Conservation (phyloP, 345 rosid species). For the Citrus mangshanensis region DNA sequence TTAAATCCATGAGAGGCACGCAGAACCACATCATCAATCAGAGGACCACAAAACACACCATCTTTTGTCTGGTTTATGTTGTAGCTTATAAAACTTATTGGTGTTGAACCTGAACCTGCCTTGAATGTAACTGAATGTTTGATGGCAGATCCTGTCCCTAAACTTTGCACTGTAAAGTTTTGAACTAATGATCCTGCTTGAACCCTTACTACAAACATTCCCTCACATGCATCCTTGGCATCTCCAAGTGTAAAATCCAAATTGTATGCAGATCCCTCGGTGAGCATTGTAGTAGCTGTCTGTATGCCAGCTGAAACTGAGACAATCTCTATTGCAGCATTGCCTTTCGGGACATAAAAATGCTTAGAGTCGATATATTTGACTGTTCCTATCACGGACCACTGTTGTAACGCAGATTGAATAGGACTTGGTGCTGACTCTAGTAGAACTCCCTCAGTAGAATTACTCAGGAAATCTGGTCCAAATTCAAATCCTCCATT, state of each 20-base stretch:
- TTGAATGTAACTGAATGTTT: slow-evolving; percentile 37
- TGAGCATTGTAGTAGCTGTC: slow-evolving; percentile 30
- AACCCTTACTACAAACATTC: slow-evolving; percentile 34
- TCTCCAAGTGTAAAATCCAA: slow-evolving; percentile 56
- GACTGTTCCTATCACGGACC: slow-evolving; percentile 50
- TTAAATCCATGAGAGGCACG: slow-evolving; percentile 33
- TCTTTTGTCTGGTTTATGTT: slow-evolving; percentile 38
- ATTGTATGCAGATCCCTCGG: slow-evolving; percentile 35
- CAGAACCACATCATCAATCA: slow-evolving; percentile 51
- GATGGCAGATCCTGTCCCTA: slow-evolving; percentile 44
- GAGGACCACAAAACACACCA: slow-evolving; percentile 52
- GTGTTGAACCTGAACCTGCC: slow-evolving; percentile 36
- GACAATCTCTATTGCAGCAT: slow-evolving; percentile 54
- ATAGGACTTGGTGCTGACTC: slow-evolving; percentile 38
- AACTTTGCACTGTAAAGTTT: slow-evolving; percentile 45
- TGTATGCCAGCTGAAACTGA: slow-evolving; percentile 41
- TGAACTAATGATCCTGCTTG: slow-evolving; percentile 41
- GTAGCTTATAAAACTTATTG: slow-evolving; percentile 52
- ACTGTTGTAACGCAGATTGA: slow-evolving; percentile 45
- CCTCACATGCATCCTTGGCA: slow-evolving; percentile 42
- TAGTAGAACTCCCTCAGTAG: slow-evolving; percentile 46
- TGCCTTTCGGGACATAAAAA: slow-evolving; percentile 53
- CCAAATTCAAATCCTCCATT: slow-evolving; percentile 68
- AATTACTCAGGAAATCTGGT: slow-evolving; percentile 44
- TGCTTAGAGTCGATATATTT: slow-evolving; percentile 55